phyloP scores from a whole-genome alignment of 2,329 filamentous ascomycete genomes.

The Coniochaeta sp. region DNA sequence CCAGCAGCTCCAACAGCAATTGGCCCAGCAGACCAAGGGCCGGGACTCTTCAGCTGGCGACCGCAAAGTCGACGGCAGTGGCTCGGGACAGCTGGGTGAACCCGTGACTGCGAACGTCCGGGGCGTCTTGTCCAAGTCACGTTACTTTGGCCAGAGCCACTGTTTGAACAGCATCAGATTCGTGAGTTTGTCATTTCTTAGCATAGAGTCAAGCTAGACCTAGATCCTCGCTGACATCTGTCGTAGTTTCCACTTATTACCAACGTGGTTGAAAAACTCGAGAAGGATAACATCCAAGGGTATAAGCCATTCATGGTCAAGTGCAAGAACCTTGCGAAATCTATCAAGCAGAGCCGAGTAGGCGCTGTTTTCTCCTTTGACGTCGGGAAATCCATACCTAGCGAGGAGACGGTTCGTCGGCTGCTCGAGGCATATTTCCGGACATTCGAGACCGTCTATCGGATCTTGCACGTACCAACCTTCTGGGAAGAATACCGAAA shows the following conservation, averaged over 20 bases:
- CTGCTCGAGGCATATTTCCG: conserved; percentile 47
- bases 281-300: conserved; percentile 19
- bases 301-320: conserved; percentile 23
- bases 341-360: conserved; percentile 31
- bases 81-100: background rate
- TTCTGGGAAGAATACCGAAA: conserved; percentile 46
- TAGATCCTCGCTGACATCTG: conserved; percentile 5
- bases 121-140: conserved; percentile 32
- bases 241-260: conserved; percentile 15
- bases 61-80: background rate
- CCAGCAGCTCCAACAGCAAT: background rate
- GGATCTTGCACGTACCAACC: conserved; percentile 49
- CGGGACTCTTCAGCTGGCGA: background rate
- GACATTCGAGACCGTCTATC: conserved; percentile 47
- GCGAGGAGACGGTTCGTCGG: conserved; percentile 34
- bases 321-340: conserved; percentile 31
- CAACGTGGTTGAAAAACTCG: conserved; percentile 13
- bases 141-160: conserved; percentile 41
- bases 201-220: conserved; percentile 3
- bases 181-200: conserved; percentile 20
- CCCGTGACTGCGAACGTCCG: background rate
- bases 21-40: background rate
- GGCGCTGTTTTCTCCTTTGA: conserved; percentile 25
- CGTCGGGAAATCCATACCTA: conserved; percentile 30
- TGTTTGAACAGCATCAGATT: conserved; percentile 37